A percentile compares a stretch with the other conserved stretches of the same genome.
Evolutionary conservation across 805 yeast species (phyloP).

Genomic region (Brettanomyces nanus): DNA sequence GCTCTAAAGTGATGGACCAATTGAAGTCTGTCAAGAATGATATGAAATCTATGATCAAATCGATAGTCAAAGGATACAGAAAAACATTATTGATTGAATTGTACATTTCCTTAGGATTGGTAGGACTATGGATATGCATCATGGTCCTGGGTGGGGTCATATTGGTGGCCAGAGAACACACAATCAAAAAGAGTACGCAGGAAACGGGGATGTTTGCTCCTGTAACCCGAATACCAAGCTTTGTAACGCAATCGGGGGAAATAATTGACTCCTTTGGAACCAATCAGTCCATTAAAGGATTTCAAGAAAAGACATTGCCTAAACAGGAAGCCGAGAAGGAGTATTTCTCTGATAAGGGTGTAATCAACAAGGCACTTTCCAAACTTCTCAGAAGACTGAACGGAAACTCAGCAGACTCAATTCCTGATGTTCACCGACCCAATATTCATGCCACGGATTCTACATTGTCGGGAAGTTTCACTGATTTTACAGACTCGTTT

Average conservation of each 20-base stretch:
- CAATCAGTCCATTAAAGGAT: too few relatives aligned
- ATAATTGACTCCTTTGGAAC: too few relatives aligned
- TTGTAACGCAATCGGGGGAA: too few relatives aligned
- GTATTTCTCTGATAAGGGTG: background rate
- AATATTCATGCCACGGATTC: too few relatives aligned
- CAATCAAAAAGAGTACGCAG: background rate
- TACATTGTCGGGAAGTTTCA: conserved; percentile 3
- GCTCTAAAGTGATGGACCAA: conserved; percentile 9
- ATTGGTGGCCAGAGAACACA: conserved; percentile 7
- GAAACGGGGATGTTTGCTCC: background rate
- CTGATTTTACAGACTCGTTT: background rate
- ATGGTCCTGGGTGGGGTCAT: conserved; percentile 17
- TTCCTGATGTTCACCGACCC: too few relatives aligned
- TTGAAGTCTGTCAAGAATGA: conserved; percentile 16
- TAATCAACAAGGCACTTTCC: background rate
- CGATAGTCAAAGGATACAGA: conserved; percentile 27
- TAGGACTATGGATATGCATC: conserved; percentile 43
- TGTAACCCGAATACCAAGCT: background rate
- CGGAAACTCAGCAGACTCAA: background rate
- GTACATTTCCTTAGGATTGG: conserved; percentile 34
- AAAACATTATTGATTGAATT: conserved; percentile 37
- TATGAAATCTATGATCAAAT: conserved; percentile 18
- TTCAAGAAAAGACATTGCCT: too few relatives aligned
- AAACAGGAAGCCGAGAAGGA: background rate
- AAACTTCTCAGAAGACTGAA: background rate